Evolutionary conservation across 768 basidiomycete species (phyloP), one percentile per base, ranked within the genome.

Genomic region (Kwoniella dejecticola): DNA sequence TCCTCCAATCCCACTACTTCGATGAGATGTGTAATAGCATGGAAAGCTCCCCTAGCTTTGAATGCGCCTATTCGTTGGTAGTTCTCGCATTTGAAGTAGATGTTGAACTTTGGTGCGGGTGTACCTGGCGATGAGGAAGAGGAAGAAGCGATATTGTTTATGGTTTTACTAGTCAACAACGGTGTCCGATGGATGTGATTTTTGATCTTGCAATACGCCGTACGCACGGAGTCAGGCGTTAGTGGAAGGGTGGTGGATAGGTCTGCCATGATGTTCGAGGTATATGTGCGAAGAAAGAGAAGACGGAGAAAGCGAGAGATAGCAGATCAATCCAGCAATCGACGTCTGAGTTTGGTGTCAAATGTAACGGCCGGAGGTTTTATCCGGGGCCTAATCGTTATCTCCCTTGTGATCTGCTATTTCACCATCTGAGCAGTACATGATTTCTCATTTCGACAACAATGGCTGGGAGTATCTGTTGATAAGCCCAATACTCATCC

Each of bases 21-120:
- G 3, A 65, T 68, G 29, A 75, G 23, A 31, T 60, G 48, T 7
- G 46, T 55, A 15, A 75, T 44, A 31, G 69, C 65, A 62, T 69
- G 69, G 26, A 63, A 64, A 3, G 71, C 74, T 26, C 71, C 74
- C 21, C 74, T 52, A 11, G 67, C 67, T 52, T 75, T 75, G 63
- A 75, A 75, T 8, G 69, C 69, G 3, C 74, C 74, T 38, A 72
- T 70, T 10, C 63, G 40, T 42, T 75, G 69, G 3, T 53, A 42
- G 54, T 71, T 71, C 60, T 75, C 74, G 46, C 69, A 70, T 46
- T 75, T 75, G 59, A 72, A 72, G 21, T 62, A 64, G 4, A 75
- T 24, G 17, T 61, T 55, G 44, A 69, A 54, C 24, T 46, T 40
- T 11, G 68, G 64, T 27, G 59, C 27, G 13, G 57, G 38, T 4